phyloP scores from a whole-genome alignment of 176 grass and related monocot species.

The Carex littledalei region DNA sequence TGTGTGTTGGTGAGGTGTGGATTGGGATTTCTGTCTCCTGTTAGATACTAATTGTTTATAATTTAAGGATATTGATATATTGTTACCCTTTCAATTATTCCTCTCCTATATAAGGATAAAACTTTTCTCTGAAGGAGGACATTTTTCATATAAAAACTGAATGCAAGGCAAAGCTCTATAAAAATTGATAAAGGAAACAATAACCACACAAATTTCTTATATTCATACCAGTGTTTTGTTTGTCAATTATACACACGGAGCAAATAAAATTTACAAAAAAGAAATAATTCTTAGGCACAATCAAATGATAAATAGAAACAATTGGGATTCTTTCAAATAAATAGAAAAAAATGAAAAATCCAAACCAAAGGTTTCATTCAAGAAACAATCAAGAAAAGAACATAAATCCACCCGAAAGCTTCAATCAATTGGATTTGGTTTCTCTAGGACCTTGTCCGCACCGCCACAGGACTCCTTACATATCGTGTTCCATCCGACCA shows the following conservation, averaged over 20 bases:
- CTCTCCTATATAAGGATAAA: background rate
- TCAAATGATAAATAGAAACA: background rate
- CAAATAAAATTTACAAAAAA: background rate
- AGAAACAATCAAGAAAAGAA: background rate
- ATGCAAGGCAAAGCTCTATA: background rate
- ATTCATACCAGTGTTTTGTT: background rate
- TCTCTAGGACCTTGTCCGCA: constrained; percentile 16
- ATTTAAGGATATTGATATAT: no score
- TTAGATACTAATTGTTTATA: no score
- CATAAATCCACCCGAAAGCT: background rate
- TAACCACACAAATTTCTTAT: background rate
- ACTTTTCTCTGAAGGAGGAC: background rate
- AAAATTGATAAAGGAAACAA: background rate
- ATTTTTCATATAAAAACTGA: background rate
- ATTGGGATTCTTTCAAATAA: background rate
- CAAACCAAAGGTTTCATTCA: background rate
- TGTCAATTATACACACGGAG: background rate
- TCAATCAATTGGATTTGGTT: background rate
- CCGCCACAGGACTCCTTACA: constrained; percentile 44
- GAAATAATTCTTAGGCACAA: background rate
- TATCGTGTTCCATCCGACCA: constrained; percentile 52
- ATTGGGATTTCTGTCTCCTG: no score
- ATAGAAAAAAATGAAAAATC: background rate
- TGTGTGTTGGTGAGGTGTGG: no score
- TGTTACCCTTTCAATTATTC: no score